phyloP scores from a whole-genome alignment of 1,139 yeast species.

The Meyerozyma sp. region DNA sequence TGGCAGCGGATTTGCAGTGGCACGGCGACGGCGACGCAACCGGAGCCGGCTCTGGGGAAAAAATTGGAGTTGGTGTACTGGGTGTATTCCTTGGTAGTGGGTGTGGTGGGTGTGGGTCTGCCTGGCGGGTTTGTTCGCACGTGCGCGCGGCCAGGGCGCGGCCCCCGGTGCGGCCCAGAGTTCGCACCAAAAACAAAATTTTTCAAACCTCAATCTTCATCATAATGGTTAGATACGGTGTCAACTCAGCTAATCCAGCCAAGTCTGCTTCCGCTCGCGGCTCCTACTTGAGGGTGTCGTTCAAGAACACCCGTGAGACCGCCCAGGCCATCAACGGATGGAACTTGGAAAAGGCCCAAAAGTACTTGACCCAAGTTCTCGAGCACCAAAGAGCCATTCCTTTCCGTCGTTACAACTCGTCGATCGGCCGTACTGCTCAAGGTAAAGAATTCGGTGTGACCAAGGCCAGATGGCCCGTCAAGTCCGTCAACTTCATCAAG shows the following conservation, averaged over 20 bases:
- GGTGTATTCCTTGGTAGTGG: too few species aligned
- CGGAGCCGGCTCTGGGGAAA: too few species aligned
- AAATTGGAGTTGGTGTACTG: too few species aligned
- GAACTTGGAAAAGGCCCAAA: constrained; percentile 94
- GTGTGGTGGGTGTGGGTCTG: too few species aligned
- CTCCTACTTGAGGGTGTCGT: constrained; percentile 98
- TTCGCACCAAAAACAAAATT: background rate
- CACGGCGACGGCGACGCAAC: too few species aligned
- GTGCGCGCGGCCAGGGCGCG: background rate
- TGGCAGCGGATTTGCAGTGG: too few species aligned
- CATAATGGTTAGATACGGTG: constrained; percentile 79
- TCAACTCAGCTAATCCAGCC: constrained; percentile 98
- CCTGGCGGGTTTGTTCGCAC: background rate
- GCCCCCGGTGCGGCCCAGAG: background rate
- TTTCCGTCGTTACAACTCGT: constrained; percentile 95
- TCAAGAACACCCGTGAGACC: constrained; percentile 99
- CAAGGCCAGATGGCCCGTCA: constrained; percentile 99
- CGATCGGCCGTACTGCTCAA: constrained; percentile 99
- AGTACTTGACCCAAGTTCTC: constrained; percentile 92
- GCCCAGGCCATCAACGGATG: constrained; percentile 98
- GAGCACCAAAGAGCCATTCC: constrained; percentile 99
- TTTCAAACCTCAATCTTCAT: constrained; percentile 1
- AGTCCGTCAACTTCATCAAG: constrained; percentile 93
- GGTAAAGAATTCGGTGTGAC: constrained; percentile 99
- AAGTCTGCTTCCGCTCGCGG: constrained; percentile 99